Evolutionary conservation across 2,329 filamentous ascomycete species (phyloP).

Genomic region (Neofusicoccum ribis): DNA sequence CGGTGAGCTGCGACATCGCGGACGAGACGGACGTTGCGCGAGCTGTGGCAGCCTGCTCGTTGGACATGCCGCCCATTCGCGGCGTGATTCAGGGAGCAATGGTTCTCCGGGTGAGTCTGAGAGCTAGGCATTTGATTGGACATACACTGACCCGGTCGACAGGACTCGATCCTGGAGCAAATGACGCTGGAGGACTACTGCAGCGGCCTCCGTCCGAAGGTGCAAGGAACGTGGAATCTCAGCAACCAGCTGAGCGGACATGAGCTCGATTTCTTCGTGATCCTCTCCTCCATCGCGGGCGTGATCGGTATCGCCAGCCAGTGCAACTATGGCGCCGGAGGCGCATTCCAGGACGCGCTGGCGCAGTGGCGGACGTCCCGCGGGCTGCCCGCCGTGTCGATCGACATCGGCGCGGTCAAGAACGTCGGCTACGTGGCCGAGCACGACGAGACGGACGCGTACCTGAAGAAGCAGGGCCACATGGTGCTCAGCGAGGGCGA

Average conservation of each 20-base stretch:
- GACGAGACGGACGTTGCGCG: background rate
- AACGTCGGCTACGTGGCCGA: conserved; percentile 25
- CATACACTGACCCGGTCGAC: too few relatives aligned
- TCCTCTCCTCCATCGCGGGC: conserved; percentile 24
- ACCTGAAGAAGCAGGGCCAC: background rate
- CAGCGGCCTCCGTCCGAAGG: conserved; percentile 25
- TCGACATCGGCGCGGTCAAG: conserved; percentile 28
- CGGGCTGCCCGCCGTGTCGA: conserved; percentile 21
- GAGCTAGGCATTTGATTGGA: too few relatives aligned
- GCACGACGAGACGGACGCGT: background rate
- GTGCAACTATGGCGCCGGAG: conserved; percentile 29
- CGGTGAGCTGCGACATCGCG: conserved; percentile 9
- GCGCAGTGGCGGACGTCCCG: conserved; percentile 25
- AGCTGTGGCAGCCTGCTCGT: background rate
- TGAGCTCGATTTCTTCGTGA: conserved; percentile 30
- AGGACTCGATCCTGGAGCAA: background rate
- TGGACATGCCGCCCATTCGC: conserved; percentile 22
- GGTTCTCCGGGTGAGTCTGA: conserved; percentile 24
- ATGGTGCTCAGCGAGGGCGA: conserved; percentile 8
- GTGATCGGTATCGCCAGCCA: conserved; percentile 25
- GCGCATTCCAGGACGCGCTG: conserved; percentile 32
- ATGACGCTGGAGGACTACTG: conserved; percentile 24
- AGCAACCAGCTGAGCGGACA: too few relatives aligned
- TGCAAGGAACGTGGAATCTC: conserved; percentile 28
- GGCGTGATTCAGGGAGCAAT: conserved; percentile 32